Percentiles rank a stretch among this genome's conserved stretches.
These are phyloP conservation scores for Ogataea methylovora DNA, from an alignment of 805 yeast genomes.

Conservation along the genomic window DNA sequence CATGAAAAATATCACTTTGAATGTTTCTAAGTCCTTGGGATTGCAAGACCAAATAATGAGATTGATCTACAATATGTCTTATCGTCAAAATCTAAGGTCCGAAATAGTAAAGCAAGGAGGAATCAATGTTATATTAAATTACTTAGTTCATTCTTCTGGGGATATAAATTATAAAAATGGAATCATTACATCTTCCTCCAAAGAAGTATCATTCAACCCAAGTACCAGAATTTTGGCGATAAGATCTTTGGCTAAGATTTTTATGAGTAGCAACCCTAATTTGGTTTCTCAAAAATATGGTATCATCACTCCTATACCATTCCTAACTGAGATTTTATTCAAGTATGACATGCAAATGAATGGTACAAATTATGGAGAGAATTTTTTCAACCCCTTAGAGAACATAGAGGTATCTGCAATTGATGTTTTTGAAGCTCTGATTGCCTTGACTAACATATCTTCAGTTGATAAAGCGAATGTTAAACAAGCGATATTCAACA, in stretches of 20 bases:
- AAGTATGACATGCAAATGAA: constrained; percentile 24
- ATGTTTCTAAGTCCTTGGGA: constrained; percentile 11
- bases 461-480: constrained; percentile 27
- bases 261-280: constrained; percentile 36
- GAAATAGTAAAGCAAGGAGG: constrained; percentile 42
- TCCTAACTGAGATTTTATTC: constrained; percentile 39
- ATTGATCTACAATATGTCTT: constrained; percentile 29
- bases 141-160: constrained; percentile 26
- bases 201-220: constrained; percentile 13
- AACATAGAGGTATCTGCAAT: constrained; percentile 21
- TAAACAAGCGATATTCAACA: constrained; percentile 27
- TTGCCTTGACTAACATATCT: constrained; percentile 44
- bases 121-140: constrained; percentile 30
- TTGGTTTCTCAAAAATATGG: constrained; percentile 32
- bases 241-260: constrained; percentile 35
- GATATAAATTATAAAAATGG: constrained; percentile 12
- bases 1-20: constrained; percentile 7
- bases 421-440: constrained; percentile 37
- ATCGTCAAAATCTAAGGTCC: constrained; percentile 18
- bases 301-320: constrained; percentile 36
- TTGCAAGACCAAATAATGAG: constrained; percentile 23
- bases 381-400: constrained; percentile 12
- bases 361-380: constrained; percentile 6
- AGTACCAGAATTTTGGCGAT: constrained; percentile 27
- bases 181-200: background rate